Evolutionary conservation across 78 protist species (phyloP).

Genomic region (Dictyostelium capitatum): DNA sequence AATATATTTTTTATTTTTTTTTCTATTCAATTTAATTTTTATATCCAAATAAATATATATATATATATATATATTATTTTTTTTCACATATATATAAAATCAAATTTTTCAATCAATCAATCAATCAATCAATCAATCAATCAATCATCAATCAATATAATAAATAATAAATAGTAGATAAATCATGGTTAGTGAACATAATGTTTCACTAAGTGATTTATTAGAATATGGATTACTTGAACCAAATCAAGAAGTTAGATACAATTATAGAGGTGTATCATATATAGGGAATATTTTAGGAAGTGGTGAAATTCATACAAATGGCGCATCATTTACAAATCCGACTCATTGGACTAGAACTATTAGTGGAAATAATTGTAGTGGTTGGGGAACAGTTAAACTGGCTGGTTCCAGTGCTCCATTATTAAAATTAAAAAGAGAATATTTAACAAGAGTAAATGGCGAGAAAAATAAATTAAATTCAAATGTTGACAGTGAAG

Average conservation of each 20-base stretch:
- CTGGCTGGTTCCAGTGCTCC: conserved; percentile 10
- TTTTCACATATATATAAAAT: too few relatives aligned
- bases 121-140: too few relatives aligned
- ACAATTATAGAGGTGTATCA: conserved; percentile 63
- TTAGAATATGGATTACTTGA: conserved; percentile 42
- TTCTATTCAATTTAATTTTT: too few relatives aligned
- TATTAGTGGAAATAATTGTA: conserved; percentile 55
- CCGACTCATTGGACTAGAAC: conserved; percentile 79
- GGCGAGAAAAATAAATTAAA: neutral
- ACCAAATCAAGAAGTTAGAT: conserved; percentile 49
- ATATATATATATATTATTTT: too few relatives aligned
- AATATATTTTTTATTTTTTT: too few relatives aligned
- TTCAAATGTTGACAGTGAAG: too few relatives aligned
- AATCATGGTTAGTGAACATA: conserved; percentile 73
- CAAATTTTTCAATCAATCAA: too few relatives aligned
- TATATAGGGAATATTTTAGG: conserved; percentile 5
- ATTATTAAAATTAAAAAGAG: conserved; percentile 51
- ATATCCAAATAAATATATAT: too few relatives aligned
- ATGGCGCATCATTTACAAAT: conserved; percentile 39
- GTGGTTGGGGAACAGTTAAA: conserved; percentile 78
- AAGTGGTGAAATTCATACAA: conserved; percentile 73
- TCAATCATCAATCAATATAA: too few relatives aligned
- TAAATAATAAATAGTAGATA: neutral
- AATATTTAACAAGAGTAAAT: conserved; percentile 31
- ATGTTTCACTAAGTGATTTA: conserved; percentile 49